These are phyloP conservation scores for Sutorius australiensis DNA, from an alignment of 768 basidiomycete species.

Conservation along the genomic window DNA sequence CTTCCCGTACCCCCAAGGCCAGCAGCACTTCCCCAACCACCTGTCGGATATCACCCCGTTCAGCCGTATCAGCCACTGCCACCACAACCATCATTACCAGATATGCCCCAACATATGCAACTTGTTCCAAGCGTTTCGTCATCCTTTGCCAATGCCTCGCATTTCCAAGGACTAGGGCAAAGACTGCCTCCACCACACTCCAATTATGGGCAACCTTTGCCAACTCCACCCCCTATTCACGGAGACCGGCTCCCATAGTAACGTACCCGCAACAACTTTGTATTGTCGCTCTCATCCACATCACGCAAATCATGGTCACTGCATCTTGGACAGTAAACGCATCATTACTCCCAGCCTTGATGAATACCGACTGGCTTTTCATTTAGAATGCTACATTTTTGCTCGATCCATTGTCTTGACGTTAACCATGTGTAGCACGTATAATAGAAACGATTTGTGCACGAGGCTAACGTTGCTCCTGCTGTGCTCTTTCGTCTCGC, in stretches of 20 bases:
- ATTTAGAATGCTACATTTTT: conserved; percentile 22
- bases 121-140: conserved; percentile 23
- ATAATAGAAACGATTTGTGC: conserved; percentile 7
- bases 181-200: conserved; percentile 35
- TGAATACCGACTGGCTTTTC: background rate
- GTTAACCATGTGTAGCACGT: conserved; percentile 10
- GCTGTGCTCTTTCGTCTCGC: conserved; percentile 47
- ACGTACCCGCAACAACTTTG: conserved; percentile 8
- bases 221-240: conserved; percentile 20
- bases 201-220: conserved; percentile 32
- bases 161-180: conserved; percentile 40
- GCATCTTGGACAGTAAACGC: conserved; percentile 10
- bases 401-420: conserved; percentile 1
- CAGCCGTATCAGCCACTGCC: conserved; percentile 38
- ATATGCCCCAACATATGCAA: conserved; percentile 27
- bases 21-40: conserved; percentile 51
- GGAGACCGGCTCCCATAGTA: conserved; percentile 23
- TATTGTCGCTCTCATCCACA: conserved; percentile 10
- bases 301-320: conserved; percentile 12
- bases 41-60: conserved; percentile 40
- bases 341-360: conserved; percentile 1
- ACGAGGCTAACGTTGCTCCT: conserved; percentile 6
- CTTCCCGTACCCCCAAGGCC: conserved; percentile 36
- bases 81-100: conserved; percentile 32
- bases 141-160: conserved; percentile 26